Conservation (phyloP, 2,329 filamentous ascomycete species). For the Ophiocordyceps camponoti-leonardi region DNA sequence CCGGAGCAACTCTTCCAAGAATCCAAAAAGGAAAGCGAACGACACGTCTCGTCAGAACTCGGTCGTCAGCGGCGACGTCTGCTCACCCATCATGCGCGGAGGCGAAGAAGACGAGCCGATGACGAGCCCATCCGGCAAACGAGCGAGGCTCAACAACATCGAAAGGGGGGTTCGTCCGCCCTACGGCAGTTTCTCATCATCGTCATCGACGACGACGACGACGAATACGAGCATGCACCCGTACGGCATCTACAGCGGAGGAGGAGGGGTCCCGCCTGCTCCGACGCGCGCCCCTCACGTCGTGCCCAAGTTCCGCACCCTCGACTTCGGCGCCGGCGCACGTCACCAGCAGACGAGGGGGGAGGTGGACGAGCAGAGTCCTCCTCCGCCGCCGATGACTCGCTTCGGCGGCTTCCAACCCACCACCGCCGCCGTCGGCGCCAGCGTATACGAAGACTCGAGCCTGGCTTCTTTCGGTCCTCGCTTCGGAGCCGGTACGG, state of each 20-base stretch:
- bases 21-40: constrained; percentile 10
- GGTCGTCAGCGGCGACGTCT: neutral
- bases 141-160: constrained; percentile 6
- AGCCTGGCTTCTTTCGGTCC: neutral
- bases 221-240: constrained; percentile 1
- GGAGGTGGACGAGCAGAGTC: neutral
- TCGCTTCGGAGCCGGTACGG: neutral
- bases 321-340: constrained; percentile 3
- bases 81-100: constrained; percentile 1
- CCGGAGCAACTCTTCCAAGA: constrained; percentile 5
- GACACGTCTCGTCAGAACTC: constrained; percentile 1
- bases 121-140: constrained; percentile 8
- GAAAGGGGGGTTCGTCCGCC: neutral
- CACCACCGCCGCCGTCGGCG: no score
- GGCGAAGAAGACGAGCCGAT: constrained; percentile 3
- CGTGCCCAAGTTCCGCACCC: constrained; percentile 8
- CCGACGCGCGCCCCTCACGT: constrained; percentile 7
- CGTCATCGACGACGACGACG: no score
- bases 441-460: neutral
- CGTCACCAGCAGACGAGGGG: neutral
- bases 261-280: no score
- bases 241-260: constrained; percentile 1
- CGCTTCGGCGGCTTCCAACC: neutral
- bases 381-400: neutral
- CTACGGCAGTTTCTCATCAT: neutral